Evolutionary conservation across 2,329 filamentous ascomycete genomes (phyloP).

Genomic region (Chaetomium sp.): DNA sequence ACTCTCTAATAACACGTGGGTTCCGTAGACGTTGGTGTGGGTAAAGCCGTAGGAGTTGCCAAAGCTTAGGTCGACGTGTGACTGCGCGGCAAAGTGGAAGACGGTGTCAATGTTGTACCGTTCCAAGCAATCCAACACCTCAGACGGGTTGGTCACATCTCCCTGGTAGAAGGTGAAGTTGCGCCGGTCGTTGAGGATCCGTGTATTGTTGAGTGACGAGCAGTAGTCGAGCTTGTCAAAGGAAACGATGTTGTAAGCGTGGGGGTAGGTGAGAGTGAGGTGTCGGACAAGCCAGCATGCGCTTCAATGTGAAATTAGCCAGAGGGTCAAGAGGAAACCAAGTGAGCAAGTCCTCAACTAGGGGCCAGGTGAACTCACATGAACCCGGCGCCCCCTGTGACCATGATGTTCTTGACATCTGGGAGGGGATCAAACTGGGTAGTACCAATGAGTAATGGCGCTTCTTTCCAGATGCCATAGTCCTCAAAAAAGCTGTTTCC

Average conservation of each 20-base stretch:
- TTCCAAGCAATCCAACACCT: slow-evolving; percentile 65
- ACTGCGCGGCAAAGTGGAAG: slow-evolving; percentile 81
- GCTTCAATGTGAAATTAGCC: slow-evolving; percentile 35
- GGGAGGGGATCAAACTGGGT: slow-evolving; percentile 63
- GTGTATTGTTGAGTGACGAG: slow-evolving; percentile 72
- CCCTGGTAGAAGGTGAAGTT: slow-evolving; percentile 79
- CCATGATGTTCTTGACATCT: slow-evolving; percentile 72
- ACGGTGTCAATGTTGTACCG: slow-evolving; percentile 70
- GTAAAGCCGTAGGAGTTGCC: slow-evolving; percentile 78
- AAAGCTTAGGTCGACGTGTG: slow-evolving; percentile 76
- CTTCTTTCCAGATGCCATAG: slow-evolving; percentile 62
- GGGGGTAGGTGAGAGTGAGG: slow-evolving; percentile 64
- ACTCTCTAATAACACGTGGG: slow-evolving; percentile 74
- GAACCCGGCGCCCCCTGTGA: slow-evolving; percentile 79
- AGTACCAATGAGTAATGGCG: slow-evolving; percentile 61
- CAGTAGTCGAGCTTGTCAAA: slow-evolving; percentile 85
- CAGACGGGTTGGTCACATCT: slow-evolving; percentile 64
- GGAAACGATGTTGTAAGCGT: slow-evolving; percentile 70
- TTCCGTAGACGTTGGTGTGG: slow-evolving; percentile 74
- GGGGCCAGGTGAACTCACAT: slow-evolving; percentile 51
- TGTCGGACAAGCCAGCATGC: slow-evolving; percentile 80
- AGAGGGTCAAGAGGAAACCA: neutral
- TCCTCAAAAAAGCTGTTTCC: slow-evolving; percentile 45
- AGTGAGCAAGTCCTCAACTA: neutral
- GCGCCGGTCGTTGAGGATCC: slow-evolving; percentile 55